These are phyloP conservation scores for Sinapis alba DNA, from an alignment of 441 rosid species.

Conservation along the genomic window DNA sequence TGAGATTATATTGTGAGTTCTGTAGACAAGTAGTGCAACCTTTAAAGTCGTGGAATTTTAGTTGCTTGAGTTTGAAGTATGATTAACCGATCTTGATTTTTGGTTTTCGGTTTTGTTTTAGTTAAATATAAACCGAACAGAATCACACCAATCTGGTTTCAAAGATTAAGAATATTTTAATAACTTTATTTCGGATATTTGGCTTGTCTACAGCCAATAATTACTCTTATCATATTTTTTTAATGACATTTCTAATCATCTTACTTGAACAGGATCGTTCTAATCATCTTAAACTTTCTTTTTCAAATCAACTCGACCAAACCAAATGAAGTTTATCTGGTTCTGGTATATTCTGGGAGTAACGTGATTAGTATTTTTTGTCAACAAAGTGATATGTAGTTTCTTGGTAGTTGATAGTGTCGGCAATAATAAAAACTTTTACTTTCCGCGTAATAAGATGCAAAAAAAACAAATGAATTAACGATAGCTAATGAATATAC, in stretches of 20 bases:
- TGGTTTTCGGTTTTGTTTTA: neutral
- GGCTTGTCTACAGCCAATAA: neutral
- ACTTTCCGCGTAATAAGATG: neutral
- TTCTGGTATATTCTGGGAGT: neutral
- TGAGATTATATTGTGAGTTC: neutral
- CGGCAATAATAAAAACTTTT: neutral
- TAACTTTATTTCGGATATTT: neutral
- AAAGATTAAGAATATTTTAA: neutral
- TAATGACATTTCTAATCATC: too few relatives aligned
- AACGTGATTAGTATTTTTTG: neutral
- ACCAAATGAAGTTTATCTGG: neutral
- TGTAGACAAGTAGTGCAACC: neutral
- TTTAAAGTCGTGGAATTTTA: neutral
- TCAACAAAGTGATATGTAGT: neutral
- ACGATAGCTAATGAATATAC: too few relatives aligned
- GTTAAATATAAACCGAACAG: neutral
- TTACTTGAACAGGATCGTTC: neutral
- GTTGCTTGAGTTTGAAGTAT: neutral
- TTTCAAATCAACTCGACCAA: neutral
- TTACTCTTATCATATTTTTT: too few relatives aligned
- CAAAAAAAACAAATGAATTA: neutral
- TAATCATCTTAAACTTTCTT: neutral
- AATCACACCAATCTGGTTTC: neutral
- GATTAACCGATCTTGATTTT: neutral
- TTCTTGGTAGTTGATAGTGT: neutral